Evolutionary conservation across 73 alveolate species (phyloP), one percentile per base, ranked within the genome.

Genomic region (Uronychia binucleata): DNA sequence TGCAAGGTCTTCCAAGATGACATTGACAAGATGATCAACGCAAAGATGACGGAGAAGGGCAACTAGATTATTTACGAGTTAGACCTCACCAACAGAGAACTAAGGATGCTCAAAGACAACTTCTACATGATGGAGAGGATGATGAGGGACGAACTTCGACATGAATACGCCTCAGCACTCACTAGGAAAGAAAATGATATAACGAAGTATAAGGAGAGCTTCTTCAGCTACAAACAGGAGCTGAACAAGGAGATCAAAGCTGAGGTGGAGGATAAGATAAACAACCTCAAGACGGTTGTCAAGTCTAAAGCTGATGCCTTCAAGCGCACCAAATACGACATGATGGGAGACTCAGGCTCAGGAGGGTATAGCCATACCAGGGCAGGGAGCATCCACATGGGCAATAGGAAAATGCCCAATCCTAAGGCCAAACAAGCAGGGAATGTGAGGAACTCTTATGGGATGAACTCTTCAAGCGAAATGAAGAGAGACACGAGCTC

Each of bases 91-190:
- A 74, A 83, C 86, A 58, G 95, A 74, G 95, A 89, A 46, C 89
- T 89, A 27, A 57, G 95, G 34, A 89, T 89, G 92, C 90, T 89
- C 28, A 89, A 89, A 57, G 95, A 89, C 74, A 84, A 83, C 80
- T 84, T 75, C 80, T 89, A 60, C 75, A n/a, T 84, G 74, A 89
- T 89, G 95, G 95, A 89, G 86, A 58, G 81, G 46, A 35, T 89
- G 78, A 84, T 84, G 89, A 83, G 92, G 57, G 77, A 84, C 26
- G 95, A 89, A 57, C 58, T 89, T 30, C 57, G 90, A 32, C 85
- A 84, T 27, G 90, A 89, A 46, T 89, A 74, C 58, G 85, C 59
- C 59, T 31, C 79, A n/a, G 75, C 77, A 33, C 75, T 88, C 28
- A 32, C 30, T 30, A 85, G 57, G 30, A 79, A 77, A 59, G 87